phyloP scores from a whole-genome alignment of 129 eudicot genomes.

The Artemisia argyi region DNA sequence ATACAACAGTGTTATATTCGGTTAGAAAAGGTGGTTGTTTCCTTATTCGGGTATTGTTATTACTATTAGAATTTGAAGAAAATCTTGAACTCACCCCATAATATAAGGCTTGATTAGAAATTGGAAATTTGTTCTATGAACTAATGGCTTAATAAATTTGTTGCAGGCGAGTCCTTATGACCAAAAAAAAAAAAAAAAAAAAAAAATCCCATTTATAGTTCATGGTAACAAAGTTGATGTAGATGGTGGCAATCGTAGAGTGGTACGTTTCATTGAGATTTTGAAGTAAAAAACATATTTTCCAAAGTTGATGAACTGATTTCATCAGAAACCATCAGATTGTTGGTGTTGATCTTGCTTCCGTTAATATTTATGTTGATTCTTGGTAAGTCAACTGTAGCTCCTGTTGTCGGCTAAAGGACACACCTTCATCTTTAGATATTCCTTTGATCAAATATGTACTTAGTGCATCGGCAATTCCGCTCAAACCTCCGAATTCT shows the following conservation, averaged over 20 bases:
- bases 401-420: not conserved
- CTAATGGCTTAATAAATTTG: conserved; percentile 23
- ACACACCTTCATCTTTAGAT: not conserved
- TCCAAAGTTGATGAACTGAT: not conserved
- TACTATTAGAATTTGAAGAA: no score
- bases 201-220: conserved; percentile 94
- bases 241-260: conserved; percentile 89
- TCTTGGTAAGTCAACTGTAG: no score
- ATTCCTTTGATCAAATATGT: conserved; percentile 37
- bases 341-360: no score
- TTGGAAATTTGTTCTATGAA: not conserved
- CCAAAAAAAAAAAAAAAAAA: no score
- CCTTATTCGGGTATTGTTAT: no score
- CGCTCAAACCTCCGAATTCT: conserved; percentile 26
- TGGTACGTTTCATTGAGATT: conserved; percentile 45
- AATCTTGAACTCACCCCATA: no score
- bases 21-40: no score
- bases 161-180: conserved; percentile 96
- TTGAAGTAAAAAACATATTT: not conserved
- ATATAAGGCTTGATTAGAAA: no score
- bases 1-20: no score
- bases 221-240: conserved; percentile 89
- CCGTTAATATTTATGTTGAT: no score
- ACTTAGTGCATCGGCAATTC: conserved; percentile 27
- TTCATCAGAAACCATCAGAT: no score